Evolutionary conservation across 345 rosid genomes (phyloP), one percentile per base, ranked within the genome.

Genomic region (Durio zibethinus): DNA sequence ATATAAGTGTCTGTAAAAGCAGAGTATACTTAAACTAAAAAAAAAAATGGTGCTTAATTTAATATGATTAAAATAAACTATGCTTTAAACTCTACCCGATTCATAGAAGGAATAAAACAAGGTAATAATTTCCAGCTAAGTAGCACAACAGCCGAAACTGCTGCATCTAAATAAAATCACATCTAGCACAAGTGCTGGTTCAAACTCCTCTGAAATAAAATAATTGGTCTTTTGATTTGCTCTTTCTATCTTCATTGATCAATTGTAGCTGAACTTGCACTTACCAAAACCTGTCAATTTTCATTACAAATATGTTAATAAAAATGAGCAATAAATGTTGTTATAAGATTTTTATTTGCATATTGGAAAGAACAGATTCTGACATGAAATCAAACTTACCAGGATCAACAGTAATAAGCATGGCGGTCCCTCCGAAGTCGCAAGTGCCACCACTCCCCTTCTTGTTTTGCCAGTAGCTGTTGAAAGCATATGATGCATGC

Each of bases 341-440:
- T 18, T 12, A 50, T 2, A 29, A 31, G 40, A 25, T 61, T 61
- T 62, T 12, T 52, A 50, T 63, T 20, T 63, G 69, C 47, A 36
- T 36, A 64, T 64, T 43, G 56, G 56, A 16, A 47, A 50, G 25
- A 6, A 15, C 3, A 71, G 7, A 29, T 29, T 43, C 10, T 25
- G 47, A 66, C 21, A 70, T 1, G 0, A 18, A 21, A 36, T 18
- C 8, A 27, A 38, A 48, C 82, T 82, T 82, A 88, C 91, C 84
- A 10, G 91, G 91, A 80, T 88, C 91, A 65, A 4, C 42, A 0
- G 85, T 83, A 53, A 86, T 81, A 12, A 86, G 80, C 82, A 86
- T 84, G 76, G 91, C 89, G 27, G 86, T 86, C 20, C 88, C 91
- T 31, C 86, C 89, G 65, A 86, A 86, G 47, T 84, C 85, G 64